Conservation (phyloP, 2,329 filamentous ascomycete genomes). For the Endoconidiophora polonica region DNA sequence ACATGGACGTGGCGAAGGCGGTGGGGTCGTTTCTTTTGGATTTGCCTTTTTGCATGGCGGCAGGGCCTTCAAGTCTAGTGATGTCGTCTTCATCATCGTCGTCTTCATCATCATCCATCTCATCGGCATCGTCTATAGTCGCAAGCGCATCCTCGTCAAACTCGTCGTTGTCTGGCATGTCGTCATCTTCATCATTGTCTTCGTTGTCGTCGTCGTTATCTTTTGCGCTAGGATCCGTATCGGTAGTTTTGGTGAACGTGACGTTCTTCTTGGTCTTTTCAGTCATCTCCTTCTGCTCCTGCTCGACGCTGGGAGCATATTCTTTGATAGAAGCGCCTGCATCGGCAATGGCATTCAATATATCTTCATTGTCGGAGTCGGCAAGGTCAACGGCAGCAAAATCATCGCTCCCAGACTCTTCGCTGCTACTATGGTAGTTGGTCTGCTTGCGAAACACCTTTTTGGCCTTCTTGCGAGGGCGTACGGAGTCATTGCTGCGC, state of each 20-base stretch:
- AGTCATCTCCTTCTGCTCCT: conserved; percentile 22
- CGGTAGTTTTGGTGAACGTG: conserved; percentile 11
- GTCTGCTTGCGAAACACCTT: conserved; percentile 23
- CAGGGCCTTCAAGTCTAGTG: conserved; percentile 22
- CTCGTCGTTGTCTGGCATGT: conserved; percentile 21
- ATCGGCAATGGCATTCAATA: conserved; percentile 35
- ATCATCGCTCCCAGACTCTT: conserved; percentile 23
- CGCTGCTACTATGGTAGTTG: conserved; percentile 37
- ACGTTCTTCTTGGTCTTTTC: conserved; percentile 15
- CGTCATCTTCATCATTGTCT: conserved; percentile 11
- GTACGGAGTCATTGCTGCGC: conserved; percentile 19
- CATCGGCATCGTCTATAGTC: conserved; percentile 18
- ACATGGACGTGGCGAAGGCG: conserved; percentile 83
- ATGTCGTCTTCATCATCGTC: conserved; percentile 18
- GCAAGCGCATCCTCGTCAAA: conserved; percentile 16
- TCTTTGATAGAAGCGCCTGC: conserved; percentile 24
- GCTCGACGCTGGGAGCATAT: conserved; percentile 19
- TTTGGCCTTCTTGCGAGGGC: conserved; percentile 30
- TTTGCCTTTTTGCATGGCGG: conserved; percentile 25
- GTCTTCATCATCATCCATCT: conserved; percentile 14
- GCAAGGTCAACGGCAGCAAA: conserved; percentile 37
- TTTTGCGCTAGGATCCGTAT: conserved; percentile 16
- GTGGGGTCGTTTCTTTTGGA: conserved; percentile 83
- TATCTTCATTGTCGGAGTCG: conserved; percentile 41
- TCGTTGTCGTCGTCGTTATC: conserved; percentile 17